phyloP scores from a whole-genome alignment of 164 flowering plant species.

The Vitis vinifera region ASM3070453v1 NC_081812.1:21777501-21778000 shows the following conservation, averaged over 20 bases:
- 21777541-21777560: neutral
- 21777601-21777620: constrained; percentile 84
- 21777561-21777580: constrained; percentile 8
- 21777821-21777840: too few species aligned
- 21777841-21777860: too few species aligned
- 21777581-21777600: constrained; percentile 87
- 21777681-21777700: neutral
- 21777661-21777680: neutral
- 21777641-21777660: constrained; percentile 40
- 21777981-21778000: too few species aligned
- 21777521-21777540: neutral
- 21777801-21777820: neutral
- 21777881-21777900: too few species aligned
- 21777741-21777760: constrained; percentile 83
- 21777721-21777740: constrained; percentile 75
- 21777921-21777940: too few species aligned
- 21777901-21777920: too few species aligned
- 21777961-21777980: too few species aligned
- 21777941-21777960: too few species aligned
- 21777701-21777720: constrained; percentile 39
- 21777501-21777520: neutral
- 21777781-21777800: neutral
- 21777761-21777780: constrained; percentile 61
- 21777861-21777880: too few species aligned
- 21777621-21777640: constrained; percentile 69